Conservation (phyloP, 2,329 filamentous ascomycete genomes). For the Waltergamsia citrina region DNA sequence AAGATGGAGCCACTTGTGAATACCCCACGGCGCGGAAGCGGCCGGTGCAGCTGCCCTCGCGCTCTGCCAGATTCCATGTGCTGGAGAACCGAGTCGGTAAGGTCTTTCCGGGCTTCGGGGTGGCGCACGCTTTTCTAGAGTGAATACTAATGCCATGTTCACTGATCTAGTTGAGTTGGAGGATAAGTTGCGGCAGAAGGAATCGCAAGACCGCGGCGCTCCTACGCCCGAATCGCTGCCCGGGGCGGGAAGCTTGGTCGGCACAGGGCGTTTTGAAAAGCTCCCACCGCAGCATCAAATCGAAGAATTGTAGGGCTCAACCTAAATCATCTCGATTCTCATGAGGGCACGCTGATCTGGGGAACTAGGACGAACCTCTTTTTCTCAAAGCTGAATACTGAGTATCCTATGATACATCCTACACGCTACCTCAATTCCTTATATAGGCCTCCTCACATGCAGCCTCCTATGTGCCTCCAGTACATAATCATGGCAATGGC, state of each 20-base stretch:
- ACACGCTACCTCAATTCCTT: constrained; percentile 63
- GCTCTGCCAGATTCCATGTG: constrained; percentile 17
- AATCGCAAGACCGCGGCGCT: constrained; percentile 3
- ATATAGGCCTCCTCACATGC: constrained; percentile 58
- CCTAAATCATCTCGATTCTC: too few species aligned
- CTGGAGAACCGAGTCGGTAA: constrained; percentile 15
- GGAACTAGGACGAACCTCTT: constrained; percentile 30
- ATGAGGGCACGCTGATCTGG: too few species aligned
- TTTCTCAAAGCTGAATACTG: constrained; percentile 63
- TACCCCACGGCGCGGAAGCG: constrained; percentile 16
- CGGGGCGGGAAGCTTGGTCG: constrained; percentile 7
- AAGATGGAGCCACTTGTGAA: constrained; percentile 10
- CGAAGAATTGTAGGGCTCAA: constrained; percentile 13
- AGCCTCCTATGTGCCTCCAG: constrained; percentile 68
- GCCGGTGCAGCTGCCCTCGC: constrained; percentile 11
- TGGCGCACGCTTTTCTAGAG: constrained; percentile 1
- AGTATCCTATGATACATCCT: constrained; percentile 65
- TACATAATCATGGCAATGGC: constrained; percentile 77
- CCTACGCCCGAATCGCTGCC: constrained; percentile 7
- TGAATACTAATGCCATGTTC: neutral
- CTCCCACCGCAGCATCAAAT: constrained; percentile 14
- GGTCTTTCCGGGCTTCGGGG: neutral
- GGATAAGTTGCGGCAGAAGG: constrained; percentile 9
- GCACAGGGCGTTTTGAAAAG: constrained; percentile 18
- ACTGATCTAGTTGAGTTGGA: constrained; percentile 11